phyloP scores from a whole-genome alignment of 2,329 filamentous ascomycete species.

The Venturia nashicola region DNA sequence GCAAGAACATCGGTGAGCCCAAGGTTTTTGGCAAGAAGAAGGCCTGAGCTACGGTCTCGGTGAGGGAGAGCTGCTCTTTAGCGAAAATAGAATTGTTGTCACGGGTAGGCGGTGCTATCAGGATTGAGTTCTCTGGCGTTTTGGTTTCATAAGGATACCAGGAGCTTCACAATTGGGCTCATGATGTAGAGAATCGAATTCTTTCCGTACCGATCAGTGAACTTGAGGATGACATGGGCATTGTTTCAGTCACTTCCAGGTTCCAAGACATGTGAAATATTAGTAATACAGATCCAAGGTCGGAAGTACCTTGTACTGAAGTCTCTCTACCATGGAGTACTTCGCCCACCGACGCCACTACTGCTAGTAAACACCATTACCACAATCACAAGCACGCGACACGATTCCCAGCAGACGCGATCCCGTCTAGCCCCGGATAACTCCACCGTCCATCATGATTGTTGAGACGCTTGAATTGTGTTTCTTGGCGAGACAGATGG shows the following conservation, averaged over 20 bases:
- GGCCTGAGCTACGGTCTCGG: constrained; percentile 14
- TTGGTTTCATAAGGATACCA: neutral
- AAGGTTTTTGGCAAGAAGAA: constrained; percentile 68
- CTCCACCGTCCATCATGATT: neutral
- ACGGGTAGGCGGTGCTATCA: neutral
- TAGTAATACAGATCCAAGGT: no score
- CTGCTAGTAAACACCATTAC: neutral
- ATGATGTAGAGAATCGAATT: neutral
- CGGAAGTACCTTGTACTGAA: neutral
- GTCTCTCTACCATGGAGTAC: neutral
- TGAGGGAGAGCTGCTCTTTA: constrained; percentile 4
- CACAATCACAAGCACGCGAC: neutral
- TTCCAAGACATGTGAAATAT: no score
- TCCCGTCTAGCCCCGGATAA: neutral
- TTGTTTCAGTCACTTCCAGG: no score
- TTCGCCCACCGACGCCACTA: neutral
- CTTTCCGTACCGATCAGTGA: neutral
- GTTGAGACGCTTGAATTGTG: neutral
- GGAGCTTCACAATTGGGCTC: neutral
- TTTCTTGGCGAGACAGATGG: neutral
- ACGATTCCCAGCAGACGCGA: neutral
- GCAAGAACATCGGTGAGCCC: constrained; percentile 72
- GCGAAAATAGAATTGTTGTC: constrained; percentile 1
- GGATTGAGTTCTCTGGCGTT: neutral
- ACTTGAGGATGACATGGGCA: no score